Conservation (phyloP, 148 eudicot genomes). For the Beta vulgaris region DNA sequence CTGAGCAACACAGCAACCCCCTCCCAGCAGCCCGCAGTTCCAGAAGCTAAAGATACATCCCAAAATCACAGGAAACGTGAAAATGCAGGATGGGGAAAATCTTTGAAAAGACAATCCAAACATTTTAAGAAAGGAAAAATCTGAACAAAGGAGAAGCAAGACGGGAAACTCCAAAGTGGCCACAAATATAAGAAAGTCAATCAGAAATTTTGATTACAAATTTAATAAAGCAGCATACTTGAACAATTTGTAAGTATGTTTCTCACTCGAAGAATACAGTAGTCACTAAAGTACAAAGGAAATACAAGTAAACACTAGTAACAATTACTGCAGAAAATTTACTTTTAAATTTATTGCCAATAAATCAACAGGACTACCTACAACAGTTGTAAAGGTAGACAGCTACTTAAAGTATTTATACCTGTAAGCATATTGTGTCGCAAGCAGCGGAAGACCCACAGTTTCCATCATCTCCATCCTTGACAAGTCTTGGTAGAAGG, state of each 20-base stretch:
- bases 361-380: background rate
- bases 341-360: background rate
- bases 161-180: background rate
- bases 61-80: background rate
- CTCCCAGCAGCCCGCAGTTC: background rate
- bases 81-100: background rate
- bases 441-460: slow-evolving; percentile 76
- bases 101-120: too few species aligned
- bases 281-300: background rate
- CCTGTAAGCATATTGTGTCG: slow-evolving; percentile 90
- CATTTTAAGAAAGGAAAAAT: too few species aligned
- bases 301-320: background rate
- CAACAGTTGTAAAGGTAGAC: background rate
- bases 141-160: background rate
- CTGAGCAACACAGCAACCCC: background rate
- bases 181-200: background rate
- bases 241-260: background rate
- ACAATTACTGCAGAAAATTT: background rate
- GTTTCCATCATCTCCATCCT: slow-evolving; percentile 84
- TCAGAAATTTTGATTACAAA: background rate
- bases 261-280: background rate
- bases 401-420: slow-evolving; percentile 21
- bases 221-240: background rate
- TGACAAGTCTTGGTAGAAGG: slow-evolving; percentile 82
- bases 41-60: background rate